Evolutionary conservation across 23 red algal genomes (phyloP), one percentile per base, ranked within the genome.

Genomic region (Gracilaria gracilis): DNA sequence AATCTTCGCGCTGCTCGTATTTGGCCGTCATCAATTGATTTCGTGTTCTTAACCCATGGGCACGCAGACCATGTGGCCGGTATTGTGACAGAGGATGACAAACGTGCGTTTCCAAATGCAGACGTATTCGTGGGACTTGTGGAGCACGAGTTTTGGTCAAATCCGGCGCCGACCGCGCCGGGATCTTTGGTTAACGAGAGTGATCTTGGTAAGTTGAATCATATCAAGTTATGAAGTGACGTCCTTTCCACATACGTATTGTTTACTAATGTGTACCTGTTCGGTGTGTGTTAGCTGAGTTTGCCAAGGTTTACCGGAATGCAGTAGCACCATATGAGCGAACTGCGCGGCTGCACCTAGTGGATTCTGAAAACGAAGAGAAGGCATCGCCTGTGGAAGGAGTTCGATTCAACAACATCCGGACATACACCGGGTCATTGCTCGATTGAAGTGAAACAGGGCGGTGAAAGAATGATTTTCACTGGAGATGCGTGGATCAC

Each of bases 61-160:
- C 83, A 86, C 39, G 65, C 23, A 13, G 83, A 86, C 83, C 83
- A 86, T 75, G 66, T 86, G 4, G 36, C 83, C 7, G 83, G 83
- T 27, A 25, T 86, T 9, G 67, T 71, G 24, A 75, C 64, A 17
- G 20, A 25, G 31, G 58, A 74, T 27, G 83, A 65, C 12, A 24
- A 51, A 32, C 38, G 65, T 13, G 83, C 83, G 49, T 86, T 86
- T 55, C 83, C 83, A 12, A 74, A 75, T 34, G 83, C 83, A 27
- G 29, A 74, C 4, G 66, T 86, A 9, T 86, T 70, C 40, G 50
- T 86, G 7, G n/a, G 47, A 3, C 36, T 53, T 15, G 36, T 23
- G 21, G 83, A 86, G 15, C 83, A 86, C 44, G 64, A 75, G 66
- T 86, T 73, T 32, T 86, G 83, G 83, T 54, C 83, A 29, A 49